Evolutionary conservation across 2,329 filamentous ascomycete genomes (phyloP).

Genomic region (Aureobasidium sp.): DNA sequence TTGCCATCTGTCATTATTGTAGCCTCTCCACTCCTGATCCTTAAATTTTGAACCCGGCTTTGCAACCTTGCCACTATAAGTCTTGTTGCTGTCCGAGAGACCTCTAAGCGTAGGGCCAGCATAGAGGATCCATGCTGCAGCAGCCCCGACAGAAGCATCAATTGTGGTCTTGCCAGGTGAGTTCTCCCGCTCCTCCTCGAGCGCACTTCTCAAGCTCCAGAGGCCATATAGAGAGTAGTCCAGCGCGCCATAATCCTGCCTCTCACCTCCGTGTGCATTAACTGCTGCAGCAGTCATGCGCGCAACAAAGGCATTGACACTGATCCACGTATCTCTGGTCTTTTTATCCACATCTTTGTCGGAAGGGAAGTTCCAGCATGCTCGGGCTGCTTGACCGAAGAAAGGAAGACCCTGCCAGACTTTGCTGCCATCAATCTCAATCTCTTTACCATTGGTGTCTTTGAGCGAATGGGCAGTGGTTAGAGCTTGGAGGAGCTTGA

Average conservation of each 20-base stretch:
- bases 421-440: background rate
- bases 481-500: background rate
- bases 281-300: background rate
- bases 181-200: background rate
- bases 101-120: background rate
- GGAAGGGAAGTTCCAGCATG: constrained; percentile 10
- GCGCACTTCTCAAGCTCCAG: constrained; percentile 4
- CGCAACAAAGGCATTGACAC: constrained; percentile 6
- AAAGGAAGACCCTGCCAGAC: constrained; percentile 1
- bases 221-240: constrained; percentile 8
- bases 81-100: constrained; percentile 2
- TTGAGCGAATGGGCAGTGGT: background rate
- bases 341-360: background rate
- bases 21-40: constrained; percentile 2
- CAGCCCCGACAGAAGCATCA: constrained; percentile 7
- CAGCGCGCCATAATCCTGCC: background rate
- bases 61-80: background rate
- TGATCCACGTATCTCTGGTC: background rate
- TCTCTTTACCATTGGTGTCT: background rate
- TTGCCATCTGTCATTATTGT: background rate
- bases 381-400: background rate
- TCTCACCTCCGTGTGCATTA: background rate
- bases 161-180: background rate
- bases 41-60: background rate
- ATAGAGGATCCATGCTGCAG: constrained; percentile 1